Conservation (phyloP, 768 basidiomycete species). For the Mycena venus region DNA sequence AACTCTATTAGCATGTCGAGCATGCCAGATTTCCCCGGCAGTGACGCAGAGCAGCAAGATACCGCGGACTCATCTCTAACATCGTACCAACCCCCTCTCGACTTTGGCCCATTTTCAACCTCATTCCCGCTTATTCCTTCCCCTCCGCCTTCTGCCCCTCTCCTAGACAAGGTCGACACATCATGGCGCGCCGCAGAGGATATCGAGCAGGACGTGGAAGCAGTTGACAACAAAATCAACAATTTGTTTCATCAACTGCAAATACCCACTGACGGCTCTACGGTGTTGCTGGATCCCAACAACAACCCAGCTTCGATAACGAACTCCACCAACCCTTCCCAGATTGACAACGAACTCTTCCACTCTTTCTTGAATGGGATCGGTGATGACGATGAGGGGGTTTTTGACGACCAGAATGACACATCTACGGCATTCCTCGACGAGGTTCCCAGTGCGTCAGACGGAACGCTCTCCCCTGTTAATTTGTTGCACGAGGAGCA, state of each 20-base stretch:
- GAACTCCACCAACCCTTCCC: constrained; percentile 26
- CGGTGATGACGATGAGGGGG: constrained; percentile 13
- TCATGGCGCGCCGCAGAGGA: constrained; percentile 73
- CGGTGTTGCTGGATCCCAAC: constrained; percentile 55
- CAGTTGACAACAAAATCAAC: constrained; percentile 76
- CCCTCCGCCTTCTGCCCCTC: constrained; percentile 42
- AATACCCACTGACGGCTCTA: constrained; percentile 49
- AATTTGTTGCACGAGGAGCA: constrained; percentile 5
- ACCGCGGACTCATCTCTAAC: constrained; percentile 42
- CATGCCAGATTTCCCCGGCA: constrained; percentile 44
- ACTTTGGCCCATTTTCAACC: constrained; percentile 30
- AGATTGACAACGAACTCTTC: constrained; percentile 36
- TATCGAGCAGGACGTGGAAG: constrained; percentile 81
- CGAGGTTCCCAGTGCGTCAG: constrained; percentile 33
- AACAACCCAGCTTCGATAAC: constrained; percentile 26
- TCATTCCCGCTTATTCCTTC: constrained; percentile 23
- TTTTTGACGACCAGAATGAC: constrained; percentile 10
- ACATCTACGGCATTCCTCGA: constrained; percentile 39
- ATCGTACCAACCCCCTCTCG: constrained; percentile 41
- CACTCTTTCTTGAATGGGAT: constrained; percentile 39
- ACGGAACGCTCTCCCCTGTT: constrained; percentile 26
- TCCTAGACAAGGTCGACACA: constrained; percentile 61
- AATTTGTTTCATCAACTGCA: constrained; percentile 78
- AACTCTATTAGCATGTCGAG: constrained; percentile 56
- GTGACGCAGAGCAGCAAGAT: constrained; percentile 31